phyloP scores from a whole-genome alignment of 2,329 filamentous ascomycete genomes.

The Byssoonygena ceratinophila region DNA sequence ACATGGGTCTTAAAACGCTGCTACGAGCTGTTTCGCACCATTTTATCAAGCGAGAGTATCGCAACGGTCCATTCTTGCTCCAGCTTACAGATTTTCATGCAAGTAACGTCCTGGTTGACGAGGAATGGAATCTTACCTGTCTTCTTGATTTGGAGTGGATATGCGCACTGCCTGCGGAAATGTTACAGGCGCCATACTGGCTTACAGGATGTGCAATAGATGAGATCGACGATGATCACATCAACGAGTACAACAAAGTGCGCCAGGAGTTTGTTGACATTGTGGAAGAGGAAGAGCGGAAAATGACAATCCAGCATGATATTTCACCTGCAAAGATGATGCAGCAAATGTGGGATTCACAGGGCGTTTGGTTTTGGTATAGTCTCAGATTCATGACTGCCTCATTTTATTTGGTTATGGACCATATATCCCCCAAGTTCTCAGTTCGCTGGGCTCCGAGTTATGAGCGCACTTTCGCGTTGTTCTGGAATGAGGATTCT shows the following conservation, averaged over 20 bases:
- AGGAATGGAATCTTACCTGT: constrained; percentile 27
- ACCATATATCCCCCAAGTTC: background rate
- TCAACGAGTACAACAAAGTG: constrained; percentile 14
- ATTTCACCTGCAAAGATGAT: constrained; percentile 9
- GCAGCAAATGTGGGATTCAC: constrained; percentile 8
- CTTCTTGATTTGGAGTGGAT: constrained; percentile 30
- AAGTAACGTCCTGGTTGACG: constrained; percentile 21
- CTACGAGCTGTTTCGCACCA: constrained; percentile 23
- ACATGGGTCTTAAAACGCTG: constrained; percentile 6
- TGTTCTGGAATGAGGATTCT: background rate
- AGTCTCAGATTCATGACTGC: background rate
- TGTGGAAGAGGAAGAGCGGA: constrained; percentile 18
- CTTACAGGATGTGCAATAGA: constrained; percentile 14
- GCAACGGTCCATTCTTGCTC: background rate
- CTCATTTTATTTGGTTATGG: constrained; percentile 3
- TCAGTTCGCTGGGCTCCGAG: background rate
- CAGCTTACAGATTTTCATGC: background rate
- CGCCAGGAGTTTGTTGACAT: constrained; percentile 18
- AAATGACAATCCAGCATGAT: background rate
- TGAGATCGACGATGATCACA: constrained; percentile 12
- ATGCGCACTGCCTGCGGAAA: constrained; percentile 25
- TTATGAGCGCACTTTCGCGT: background rate
- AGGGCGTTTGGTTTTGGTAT: constrained; percentile 8
- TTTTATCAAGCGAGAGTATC: constrained; percentile 17
- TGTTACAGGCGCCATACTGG: constrained; percentile 24